Base-by-base conservation (phyloP, 202 grass and related monocot species). In the Dendrocalamus latiflorus region DNA sequence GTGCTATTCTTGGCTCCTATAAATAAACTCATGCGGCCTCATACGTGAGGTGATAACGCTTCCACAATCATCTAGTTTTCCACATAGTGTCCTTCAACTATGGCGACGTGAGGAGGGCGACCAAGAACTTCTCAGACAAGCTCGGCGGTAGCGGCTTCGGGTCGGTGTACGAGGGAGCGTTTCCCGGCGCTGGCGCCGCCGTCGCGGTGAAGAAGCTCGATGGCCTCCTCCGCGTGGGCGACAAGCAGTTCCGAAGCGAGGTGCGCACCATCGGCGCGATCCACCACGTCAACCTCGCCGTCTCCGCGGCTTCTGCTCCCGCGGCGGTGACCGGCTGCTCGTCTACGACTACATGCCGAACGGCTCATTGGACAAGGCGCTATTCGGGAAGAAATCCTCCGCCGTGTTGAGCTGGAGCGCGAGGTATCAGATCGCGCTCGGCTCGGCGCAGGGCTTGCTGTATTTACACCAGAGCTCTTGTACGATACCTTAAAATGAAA, bases 181-280 rank as follows among this genome's bases (percentile, higher is more conserved):
- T 53, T 53, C 6, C 49, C 49, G 17, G 49, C 6, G 33, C 5
- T 14, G 22, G 0, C 1, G n/a, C 38, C 1, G 11, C 34, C 84
- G 6, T 84, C 34, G 84, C 80, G 2, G 88, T 84, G 45, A 90
- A 90, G 84, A 87, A 44, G 70, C 80, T 90, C 4, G 80, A 87
- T 37, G 80, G 69, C 34, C 34, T 50, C 25, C 75, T 41, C 28
- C 51, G 63, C 45, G 24, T 82, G 36, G 88, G 88, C 18, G 80
- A 87, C 11, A 84, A 90, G 84, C 88, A 87, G 66, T 87, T 90
- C 69, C 8, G 74, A 7, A 84, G 62, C 73, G 88, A 90, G 75
- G 88, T 90, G 63, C 81, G 88, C 75, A 87, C 88, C 16, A 76
- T 90, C 21, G 88, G 88, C 41, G 24, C 44, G 7, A 90, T 86